Evolutionary conservation across 2,329 filamentous ascomycete genomes (phyloP).

Genomic region (Didymella arachidicola): DNA sequence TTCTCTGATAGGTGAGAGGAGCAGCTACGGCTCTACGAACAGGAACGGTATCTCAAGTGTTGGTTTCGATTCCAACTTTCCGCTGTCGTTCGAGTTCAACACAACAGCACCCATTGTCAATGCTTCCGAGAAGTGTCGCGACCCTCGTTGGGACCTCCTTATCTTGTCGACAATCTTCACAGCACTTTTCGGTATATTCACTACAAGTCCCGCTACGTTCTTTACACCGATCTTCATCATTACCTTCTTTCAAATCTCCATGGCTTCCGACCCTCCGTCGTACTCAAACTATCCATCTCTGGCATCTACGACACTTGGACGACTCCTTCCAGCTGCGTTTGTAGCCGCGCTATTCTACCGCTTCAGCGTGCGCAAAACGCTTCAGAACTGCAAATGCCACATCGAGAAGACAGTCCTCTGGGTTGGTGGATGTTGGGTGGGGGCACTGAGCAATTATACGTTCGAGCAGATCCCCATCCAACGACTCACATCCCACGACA

Average conservation of each 20-base stretch:
- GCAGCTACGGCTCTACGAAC: slow-evolving; percentile 30
- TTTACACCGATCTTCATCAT: slow-evolving; percentile 42
- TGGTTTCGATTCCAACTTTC: slow-evolving; percentile 46
- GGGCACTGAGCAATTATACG: slow-evolving; percentile 44
- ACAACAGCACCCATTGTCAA: slow-evolving; percentile 22
- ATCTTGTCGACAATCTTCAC: slow-evolving; percentile 45
- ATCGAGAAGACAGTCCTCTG: slow-evolving; percentile 50
- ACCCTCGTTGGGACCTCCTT: slow-evolving; percentile 47
- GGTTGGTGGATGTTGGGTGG: slow-evolving; percentile 48
- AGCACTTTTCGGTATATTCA: slow-evolving; percentile 41
- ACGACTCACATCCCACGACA: slow-evolving; percentile 47
- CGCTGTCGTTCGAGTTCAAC: slow-evolving; percentile 45
- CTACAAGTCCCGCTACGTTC: slow-evolving; percentile 41
- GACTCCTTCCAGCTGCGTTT: slow-evolving; percentile 47
- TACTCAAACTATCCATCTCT: slow-evolving; percentile 42
- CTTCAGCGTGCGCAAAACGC: slow-evolving; percentile 38
- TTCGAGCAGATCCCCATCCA: slow-evolving; percentile 48
- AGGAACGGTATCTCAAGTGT: slow-evolving; percentile 46
- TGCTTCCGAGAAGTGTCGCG: slow-evolving; percentile 37
- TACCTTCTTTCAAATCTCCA: slow-evolving; percentile 46
- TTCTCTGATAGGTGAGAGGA: slow-evolving; percentile 36
- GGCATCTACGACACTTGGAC: slow-evolving; percentile 42
- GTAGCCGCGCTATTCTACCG: slow-evolving; percentile 41
- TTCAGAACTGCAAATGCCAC: slow-evolving; percentile 41
- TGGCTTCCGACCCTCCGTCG: slow-evolving; percentile 48